These are phyloP conservation scores for Sporothrix brunneoviolacea DNA, from an alignment of 2,329 filamentous ascomycete species.

Conservation along the genomic window DNA sequence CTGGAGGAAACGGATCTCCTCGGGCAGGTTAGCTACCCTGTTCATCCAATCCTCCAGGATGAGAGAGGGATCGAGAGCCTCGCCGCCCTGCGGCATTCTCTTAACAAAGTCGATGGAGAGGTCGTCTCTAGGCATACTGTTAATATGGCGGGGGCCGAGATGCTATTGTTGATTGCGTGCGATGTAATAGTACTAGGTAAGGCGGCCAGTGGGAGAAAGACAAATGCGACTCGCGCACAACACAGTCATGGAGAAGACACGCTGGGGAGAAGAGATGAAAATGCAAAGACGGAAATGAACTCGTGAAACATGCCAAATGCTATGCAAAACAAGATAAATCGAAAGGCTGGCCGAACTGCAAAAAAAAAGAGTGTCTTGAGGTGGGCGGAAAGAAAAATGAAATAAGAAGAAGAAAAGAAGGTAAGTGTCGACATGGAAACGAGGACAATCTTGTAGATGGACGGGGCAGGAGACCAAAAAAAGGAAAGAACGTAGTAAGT, in stretches of 20 bases:
- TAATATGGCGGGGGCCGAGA: neutral
- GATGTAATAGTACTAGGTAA: neutral
- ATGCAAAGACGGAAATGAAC: neutral
- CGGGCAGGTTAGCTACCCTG: slow-evolving; percentile 69
- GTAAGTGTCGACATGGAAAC: neutral
- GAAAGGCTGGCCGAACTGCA: too few species aligned
- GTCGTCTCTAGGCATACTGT: slow-evolving; percentile 64
- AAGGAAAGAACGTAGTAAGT: slow-evolving; percentile 9
- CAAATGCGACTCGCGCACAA: neutral
- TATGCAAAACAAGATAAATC: neutral
- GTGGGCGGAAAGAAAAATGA: neutral
- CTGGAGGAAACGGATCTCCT: slow-evolving; percentile 75
- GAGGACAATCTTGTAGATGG: too few species aligned
- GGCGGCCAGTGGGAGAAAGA: neutral
- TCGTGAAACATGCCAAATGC: neutral
- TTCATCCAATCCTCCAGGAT: slow-evolving; percentile 75
- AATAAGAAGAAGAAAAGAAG: neutral
- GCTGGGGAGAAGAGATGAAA: neutral
- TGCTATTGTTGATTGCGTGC: too few species aligned
- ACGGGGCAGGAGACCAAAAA: slow-evolving; percentile 1
- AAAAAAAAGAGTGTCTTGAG: too few species aligned
- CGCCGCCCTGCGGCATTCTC: slow-evolving; percentile 55
- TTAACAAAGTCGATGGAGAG: slow-evolving; percentile 63
- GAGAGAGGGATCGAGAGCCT: slow-evolving; percentile 57
- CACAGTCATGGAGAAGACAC: neutral